Evolutionary conservation across 805 yeast genomes (phyloP), one percentile per base, ranked within the genome.

Genomic region (Metschnikowia noctiluminum): DNA sequence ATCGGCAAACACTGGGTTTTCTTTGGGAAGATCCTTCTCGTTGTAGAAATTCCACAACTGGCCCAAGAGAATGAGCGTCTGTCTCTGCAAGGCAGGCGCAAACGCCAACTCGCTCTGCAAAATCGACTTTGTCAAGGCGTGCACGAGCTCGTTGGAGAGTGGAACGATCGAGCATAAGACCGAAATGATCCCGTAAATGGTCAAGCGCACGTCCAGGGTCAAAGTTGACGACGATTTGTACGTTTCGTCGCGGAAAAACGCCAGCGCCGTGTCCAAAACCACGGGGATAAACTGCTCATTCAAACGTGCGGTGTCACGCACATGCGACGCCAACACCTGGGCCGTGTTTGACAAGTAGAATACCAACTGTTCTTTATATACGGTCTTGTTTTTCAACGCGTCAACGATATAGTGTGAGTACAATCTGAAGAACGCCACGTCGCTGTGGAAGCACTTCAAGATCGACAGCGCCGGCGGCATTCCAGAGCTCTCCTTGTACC

Each of bases 161-260:
- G 89, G 85, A 42, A 84, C 76, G 40, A 92, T 85, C 3, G 92
- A 76, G 6, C 86, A 79, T 44, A 91, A 70, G 2, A 92, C 96
- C 0, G 92, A 80, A 26, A 92, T 63, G 12, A 90, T 73, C 42
- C 96, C 87, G 64, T 88, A 92, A 1, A 92, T 89, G 15, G 96
- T 85, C 50, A 89, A 77, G 63, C 87, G 94, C 43, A 84, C 76
- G 59, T 89, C 95, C 35, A 70, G 41, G 6, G 50, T 48, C 34
- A 62, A 53, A 6, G 65, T 50, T 21, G 55, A 38, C 28, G 63
- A 58, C 43, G 42, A 53, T 41, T 54, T 58, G 43, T 44, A 52
- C 9, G 44, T 36, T 28, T 49, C 48, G 13, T 55, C 56, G 26
- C 52, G 65, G 51, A 85, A 66, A 36, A 87, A 66, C 48, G 74